Evolutionary conservation across 176 grass and related monocot genomes (phyloP).

Genomic region (Olyra latifolia): DNA sequence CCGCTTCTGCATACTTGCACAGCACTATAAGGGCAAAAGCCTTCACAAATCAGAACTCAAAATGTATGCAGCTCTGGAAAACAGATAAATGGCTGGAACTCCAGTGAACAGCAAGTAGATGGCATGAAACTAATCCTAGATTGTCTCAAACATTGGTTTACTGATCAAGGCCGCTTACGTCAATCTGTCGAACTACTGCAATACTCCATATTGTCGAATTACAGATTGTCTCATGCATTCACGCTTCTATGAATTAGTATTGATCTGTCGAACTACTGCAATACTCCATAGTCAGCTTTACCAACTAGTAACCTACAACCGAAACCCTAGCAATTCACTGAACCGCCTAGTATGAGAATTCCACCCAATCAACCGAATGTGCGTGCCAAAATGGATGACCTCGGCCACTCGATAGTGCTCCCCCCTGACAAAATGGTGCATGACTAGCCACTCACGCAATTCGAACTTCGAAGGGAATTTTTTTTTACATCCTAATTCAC

Average conservation of each 20-base stretch:
- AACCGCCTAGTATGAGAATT: background rate
- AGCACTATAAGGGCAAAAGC: background rate
- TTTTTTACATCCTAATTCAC: conserved; percentile 11
- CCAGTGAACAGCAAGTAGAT: background rate
- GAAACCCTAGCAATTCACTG: background rate
- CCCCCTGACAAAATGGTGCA: background rate
- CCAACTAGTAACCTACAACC: background rate
- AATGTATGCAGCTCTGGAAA: background rate
- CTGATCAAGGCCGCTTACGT: background rate
- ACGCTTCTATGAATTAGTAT: too few relatives aligned
- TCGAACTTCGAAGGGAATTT: background rate
- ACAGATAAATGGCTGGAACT: background rate
- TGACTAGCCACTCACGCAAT: background rate
- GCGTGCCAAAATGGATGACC: background rate
- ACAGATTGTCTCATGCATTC: too few relatives aligned
- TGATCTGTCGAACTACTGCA: background rate
- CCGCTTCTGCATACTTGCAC: background rate
- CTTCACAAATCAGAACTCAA: background rate
- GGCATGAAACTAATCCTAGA: background rate
- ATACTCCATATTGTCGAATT: too few relatives aligned
- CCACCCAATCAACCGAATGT: background rate
- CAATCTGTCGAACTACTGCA: background rate
- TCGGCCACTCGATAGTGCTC: background rate
- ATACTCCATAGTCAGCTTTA: background rate
- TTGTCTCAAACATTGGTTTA: background rate